Evolutionary conservation across 768 basidiomycete species (phyloP).

Genomic region (Fomitopsis serialis): DNA sequence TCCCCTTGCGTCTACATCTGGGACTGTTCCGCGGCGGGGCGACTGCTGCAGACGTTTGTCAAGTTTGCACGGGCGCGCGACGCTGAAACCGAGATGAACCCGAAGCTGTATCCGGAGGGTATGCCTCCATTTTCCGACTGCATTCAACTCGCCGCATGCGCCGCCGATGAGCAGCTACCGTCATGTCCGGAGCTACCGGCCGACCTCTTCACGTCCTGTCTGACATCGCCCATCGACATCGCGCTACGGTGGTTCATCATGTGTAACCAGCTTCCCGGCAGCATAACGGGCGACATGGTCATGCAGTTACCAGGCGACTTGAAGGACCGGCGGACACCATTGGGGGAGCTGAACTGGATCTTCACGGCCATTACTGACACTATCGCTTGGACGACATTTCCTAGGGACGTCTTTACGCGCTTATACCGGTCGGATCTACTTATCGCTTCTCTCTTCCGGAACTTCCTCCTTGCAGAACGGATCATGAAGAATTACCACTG

Average conservation of each 20-base stretch:
- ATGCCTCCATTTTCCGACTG: slow-evolving; percentile 76
- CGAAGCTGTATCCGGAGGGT: slow-evolving; percentile 55
- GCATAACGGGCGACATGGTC: slow-evolving; percentile 83
- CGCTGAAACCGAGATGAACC: slow-evolving; percentile 47
- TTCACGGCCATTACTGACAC: slow-evolving; percentile 99
- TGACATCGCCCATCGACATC: slow-evolving; percentile 98
- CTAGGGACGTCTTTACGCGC: slow-evolving; percentile 87
- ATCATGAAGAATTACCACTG: slow-evolving; percentile 99
- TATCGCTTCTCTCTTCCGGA: slow-evolving; percentile 94
- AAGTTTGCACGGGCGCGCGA: slow-evolving; percentile 71
- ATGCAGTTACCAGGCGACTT: slow-evolving; percentile 94
- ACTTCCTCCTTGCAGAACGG: slow-evolving; percentile 93
- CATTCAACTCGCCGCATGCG: slow-evolving; percentile 93
- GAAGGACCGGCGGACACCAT: slow-evolving; percentile 91
- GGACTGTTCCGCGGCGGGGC: slow-evolving; percentile 98
- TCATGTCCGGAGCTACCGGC: slow-evolving; percentile 96
- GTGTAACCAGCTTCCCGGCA: slow-evolving; percentile 79
- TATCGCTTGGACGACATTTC: slow-evolving; percentile 98
- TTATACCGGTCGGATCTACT: slow-evolving; percentile 93
- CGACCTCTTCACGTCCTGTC: slow-evolving; percentile 94
- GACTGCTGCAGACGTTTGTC: slow-evolving; percentile 88
- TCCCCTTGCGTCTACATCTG: slow-evolving; percentile 97
- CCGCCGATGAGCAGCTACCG: slow-evolving; percentile 85
- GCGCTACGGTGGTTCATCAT: slow-evolving; percentile 92
- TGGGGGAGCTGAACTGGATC: slow-evolving; percentile 99